These are phyloP conservation scores for Anacardium occidentale DNA, from an alignment of 345 rosid species.

Conservation along the genomic window DNA sequence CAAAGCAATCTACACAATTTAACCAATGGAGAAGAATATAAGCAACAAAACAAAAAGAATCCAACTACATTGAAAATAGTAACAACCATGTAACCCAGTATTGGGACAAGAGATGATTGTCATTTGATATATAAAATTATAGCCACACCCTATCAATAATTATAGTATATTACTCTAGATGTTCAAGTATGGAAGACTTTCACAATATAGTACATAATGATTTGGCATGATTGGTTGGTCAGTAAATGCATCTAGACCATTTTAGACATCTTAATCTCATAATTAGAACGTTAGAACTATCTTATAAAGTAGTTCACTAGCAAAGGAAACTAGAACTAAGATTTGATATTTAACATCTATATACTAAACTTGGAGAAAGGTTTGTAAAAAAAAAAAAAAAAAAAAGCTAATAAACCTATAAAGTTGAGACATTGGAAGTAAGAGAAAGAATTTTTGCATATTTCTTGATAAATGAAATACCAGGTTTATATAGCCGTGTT, in stretches of 20 bases:
- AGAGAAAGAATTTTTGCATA: no score
- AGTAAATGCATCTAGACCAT: no score
- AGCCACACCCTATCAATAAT: neutral
- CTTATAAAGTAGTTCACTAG: neutral
- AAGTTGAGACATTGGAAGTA: no score
- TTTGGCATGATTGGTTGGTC: neutral
- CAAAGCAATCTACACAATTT: conserved; percentile 54
- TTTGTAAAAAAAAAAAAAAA: neutral
- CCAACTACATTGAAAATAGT: neutral
- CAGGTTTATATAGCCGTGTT: no score
- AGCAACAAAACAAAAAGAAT: conserved; percentile 9
- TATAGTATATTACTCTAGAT: neutral
- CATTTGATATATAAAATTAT: neutral
- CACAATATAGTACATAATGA: neutral
- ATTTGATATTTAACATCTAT: no score
- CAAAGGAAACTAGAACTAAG: neutral
- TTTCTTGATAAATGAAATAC: no score
- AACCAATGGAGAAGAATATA: conserved; percentile 4
- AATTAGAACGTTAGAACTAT: neutral
- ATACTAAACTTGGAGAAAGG: neutral
- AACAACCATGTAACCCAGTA: no score
- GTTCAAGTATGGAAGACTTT: neutral
- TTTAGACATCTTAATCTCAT: neutral
- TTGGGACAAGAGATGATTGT: no score
- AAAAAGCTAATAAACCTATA: conserved; percentile 1